Conservation (phyloP, 345 rosid genomes). For the Pistacia vera region DNA sequence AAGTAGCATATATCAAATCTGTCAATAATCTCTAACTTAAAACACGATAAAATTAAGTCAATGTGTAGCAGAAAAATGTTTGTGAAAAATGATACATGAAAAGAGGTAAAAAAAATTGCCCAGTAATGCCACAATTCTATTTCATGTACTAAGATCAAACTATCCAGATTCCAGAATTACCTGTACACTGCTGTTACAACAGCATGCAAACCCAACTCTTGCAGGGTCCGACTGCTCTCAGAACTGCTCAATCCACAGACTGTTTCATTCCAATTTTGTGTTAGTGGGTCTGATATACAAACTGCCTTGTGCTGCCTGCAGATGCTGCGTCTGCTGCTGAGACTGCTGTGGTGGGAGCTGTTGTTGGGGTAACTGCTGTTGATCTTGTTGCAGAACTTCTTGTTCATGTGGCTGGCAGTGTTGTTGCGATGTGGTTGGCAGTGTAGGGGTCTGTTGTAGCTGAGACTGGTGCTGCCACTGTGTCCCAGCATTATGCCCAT, state of each 20-base stretch:
- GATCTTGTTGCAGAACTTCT: constrained; percentile 35
- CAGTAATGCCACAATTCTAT: neutral
- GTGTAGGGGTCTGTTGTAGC: constrained; percentile 42
- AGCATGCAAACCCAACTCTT: constrained; percentile 54
- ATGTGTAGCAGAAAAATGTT: neutral
- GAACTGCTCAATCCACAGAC: constrained; percentile 47
- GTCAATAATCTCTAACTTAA: neutral
- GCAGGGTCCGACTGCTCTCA: constrained; percentile 48
- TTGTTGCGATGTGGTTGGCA: constrained; percentile 48
- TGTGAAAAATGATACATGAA: neutral
- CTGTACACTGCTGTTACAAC: constrained; percentile 74
- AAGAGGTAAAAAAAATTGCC: neutral
- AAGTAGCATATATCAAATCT: neutral
- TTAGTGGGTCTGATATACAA: constrained; percentile 59
- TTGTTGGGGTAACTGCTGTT: constrained; percentile 33
- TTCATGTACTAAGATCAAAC: neutral
- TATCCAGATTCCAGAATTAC: constrained; percentile 30
- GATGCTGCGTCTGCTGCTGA: constrained; percentile 63
- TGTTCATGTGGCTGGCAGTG: constrained; percentile 56
- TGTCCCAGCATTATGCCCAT: constrained; percentile 41
- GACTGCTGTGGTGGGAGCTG: constrained; percentile 46
- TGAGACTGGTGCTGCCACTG: constrained; percentile 57
- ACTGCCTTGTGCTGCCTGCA: constrained; percentile 64
- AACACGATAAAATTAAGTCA: neutral
- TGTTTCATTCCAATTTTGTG: constrained; percentile 64